A percentile compares a stretch with the other conserved stretches of the same genome.
phyloP scores from a whole-genome alignment of 2,329 filamentous ascomycete species.

The Fusarium anguioides region DNA sequence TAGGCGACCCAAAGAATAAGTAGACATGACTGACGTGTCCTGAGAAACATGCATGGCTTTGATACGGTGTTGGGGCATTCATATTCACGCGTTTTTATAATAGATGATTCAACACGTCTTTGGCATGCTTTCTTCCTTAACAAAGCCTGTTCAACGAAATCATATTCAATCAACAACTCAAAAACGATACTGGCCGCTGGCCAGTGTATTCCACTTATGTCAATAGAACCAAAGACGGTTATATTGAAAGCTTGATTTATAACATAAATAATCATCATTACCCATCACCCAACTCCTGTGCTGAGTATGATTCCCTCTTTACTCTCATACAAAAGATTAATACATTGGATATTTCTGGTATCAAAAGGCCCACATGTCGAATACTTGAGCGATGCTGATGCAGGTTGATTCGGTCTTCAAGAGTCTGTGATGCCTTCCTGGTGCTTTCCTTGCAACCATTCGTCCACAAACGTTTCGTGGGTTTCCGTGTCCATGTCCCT shows the following conservation, averaged over 20 bases:
- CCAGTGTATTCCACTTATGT: neutral
- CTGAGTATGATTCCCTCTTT: conserved; percentile 4
- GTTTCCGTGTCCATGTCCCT: neutral
- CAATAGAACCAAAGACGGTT: neutral
- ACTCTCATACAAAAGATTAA: conserved; percentile 20
- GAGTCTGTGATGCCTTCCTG: conserved; percentile 4
- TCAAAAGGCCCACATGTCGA: conserved; percentile 2
- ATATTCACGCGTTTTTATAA: conserved; percentile 23
- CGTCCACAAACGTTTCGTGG: neutral
- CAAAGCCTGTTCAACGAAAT: neutral
- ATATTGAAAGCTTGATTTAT: conserved; percentile 20
- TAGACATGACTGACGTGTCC: neutral
- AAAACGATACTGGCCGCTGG: neutral
- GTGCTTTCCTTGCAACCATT: neutral
- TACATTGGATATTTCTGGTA: conserved; percentile 15
- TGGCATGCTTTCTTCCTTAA: neutral
- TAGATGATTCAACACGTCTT: conserved; percentile 23
- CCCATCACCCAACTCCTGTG: conserved; percentile 19
- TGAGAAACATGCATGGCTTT: conserved; percentile 28
- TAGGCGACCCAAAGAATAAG: neutral
- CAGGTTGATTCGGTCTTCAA: conserved; percentile 5
- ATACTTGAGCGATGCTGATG: conserved; percentile 14
- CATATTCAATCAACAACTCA: neutral
- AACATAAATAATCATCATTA: conserved; percentile 39
- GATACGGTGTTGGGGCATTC: conserved; percentile 39